Evolutionary conservation across 1,139 yeast genomes (phyloP).

Genomic region (Candida labiduridarum): DNA sequence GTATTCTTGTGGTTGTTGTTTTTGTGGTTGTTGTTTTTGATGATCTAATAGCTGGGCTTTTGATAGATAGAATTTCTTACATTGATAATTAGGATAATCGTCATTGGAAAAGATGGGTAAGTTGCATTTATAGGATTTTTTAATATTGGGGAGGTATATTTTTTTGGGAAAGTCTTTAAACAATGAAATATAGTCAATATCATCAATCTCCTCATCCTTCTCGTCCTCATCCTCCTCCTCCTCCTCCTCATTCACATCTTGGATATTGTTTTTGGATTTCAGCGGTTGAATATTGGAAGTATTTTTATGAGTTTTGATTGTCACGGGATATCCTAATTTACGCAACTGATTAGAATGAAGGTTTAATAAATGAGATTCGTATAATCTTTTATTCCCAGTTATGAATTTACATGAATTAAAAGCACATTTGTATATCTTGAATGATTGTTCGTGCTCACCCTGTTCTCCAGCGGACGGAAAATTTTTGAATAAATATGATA

Average conservation of each 20-base stretch:
- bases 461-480: neutral
- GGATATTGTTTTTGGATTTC: neutral
- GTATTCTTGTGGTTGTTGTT: no score
- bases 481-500: conserved; percentile 4
- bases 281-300: neutral
- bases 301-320: conserved; percentile 11
- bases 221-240: conserved; percentile 3
- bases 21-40: no score
- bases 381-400: conserved; percentile 34
- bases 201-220: no score
- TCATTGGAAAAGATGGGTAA: conserved; percentile 4
- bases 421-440: conserved; percentile 29
- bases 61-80: conserved; percentile 19
- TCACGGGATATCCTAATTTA: conserved; percentile 38
- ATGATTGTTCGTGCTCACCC: neutral
- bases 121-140: conserved; percentile 22
- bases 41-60: no score
- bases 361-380: conserved; percentile 33
- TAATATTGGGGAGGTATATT: conserved; percentile 25
- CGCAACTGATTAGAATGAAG: conserved; percentile 27
- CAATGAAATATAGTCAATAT: conserved; percentile 16
- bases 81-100: conserved; percentile 8
- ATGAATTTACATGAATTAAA: conserved; percentile 32
- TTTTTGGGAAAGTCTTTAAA: conserved; percentile 30
- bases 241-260: no score